Percentiles rank a stretch among this genome's conserved stretches.
phyloP scores from a whole-genome alignment of 2,329 filamentous ascomycete species.

The Metarhizium sp. region DNA sequence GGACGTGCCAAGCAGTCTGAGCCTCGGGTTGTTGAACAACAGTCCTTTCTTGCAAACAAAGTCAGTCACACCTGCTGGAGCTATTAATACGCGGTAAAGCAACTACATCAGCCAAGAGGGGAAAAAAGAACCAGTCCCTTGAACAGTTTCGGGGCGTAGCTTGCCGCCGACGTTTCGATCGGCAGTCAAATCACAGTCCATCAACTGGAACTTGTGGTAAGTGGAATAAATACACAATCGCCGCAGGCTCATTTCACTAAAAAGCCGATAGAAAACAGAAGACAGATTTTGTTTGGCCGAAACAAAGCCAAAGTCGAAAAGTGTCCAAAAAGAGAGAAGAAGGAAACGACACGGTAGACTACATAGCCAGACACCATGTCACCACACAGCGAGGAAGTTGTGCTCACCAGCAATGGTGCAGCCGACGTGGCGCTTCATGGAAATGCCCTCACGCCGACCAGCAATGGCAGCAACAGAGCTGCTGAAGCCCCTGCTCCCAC shows the following conservation, averaged over 20 bases:
- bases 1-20: background rate
- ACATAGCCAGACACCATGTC: conserved; percentile 15
- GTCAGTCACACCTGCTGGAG: no score
- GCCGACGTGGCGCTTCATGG: conserved; percentile 7
- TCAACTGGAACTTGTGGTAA: background rate
- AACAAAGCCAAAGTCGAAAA: background rate
- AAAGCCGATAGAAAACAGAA: background rate
- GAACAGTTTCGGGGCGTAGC: background rate
- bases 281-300: background rate
- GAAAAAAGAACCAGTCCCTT: background rate
- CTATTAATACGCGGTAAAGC: no score
- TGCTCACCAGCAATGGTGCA: conserved; percentile 17
- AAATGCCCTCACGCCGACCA: conserved; percentile 4
- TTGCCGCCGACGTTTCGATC: background rate
- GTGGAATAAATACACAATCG: background rate
- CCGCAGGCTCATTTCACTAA: background rate
- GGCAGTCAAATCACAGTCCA: background rate
- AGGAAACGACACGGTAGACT: background rate
- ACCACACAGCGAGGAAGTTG: conserved; percentile 23
- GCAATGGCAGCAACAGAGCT: background rate
- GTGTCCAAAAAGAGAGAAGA: background rate
- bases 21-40: no score
- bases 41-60: no score
- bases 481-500: background rate
- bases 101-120: background rate